Base-by-base conservation (phyloP, 2,329 filamentous ascomycete genomes). In the Proliferodiscus dingleyae region DNA sequence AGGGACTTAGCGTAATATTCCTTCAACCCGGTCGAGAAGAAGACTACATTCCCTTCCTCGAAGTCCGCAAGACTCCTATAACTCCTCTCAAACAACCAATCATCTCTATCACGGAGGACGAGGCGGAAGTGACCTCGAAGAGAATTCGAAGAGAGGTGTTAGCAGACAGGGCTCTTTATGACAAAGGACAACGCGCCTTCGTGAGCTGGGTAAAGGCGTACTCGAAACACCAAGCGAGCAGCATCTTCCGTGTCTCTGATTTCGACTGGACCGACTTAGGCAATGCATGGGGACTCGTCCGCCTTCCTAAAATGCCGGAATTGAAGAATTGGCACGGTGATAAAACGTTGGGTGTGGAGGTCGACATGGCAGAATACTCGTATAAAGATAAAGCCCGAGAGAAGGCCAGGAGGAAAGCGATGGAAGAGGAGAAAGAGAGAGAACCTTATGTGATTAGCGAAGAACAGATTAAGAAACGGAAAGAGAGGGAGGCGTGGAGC, bases 171-270 rank as follows among this genome's bases (percentile, higher is more conserved):
- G 74, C 71, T 3, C 63, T 68, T 1, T 84, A 93, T 63, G 89
- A 96, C 64, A 93, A 95, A 60, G 89, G 86, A 1, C 89, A 95
- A 62, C 82, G 84, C 51, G 93, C 84, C 1, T 97, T 98, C 58
- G 91, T 97, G 18, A 91, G 86, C 61, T 97, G 89, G 87, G 81
- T 95, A 1, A 81, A 89, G 62, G 86, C 87, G 55, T 97, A 97
- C 68, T 86, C 81, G 62, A 94, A 93, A 60, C 93, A 97, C 61
- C 82, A 90, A 55, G 89, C 91, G 1, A 84, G 81, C 49, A 94
- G 89, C 60, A 97, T 98, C 55, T 98, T 98, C 71, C 81, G 86
- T 9, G 72, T 89, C 2, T 66, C 74, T 3, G 89, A 94, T 59
- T 73, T 96, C 13, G 84, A 95, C 64, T 98, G 93, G 93, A 70